These are phyloP conservation scores for Magnaporthiopsis poae DNA, from an alignment of 2,329 filamentous ascomycete species.

Conservation along the genomic window DNA sequence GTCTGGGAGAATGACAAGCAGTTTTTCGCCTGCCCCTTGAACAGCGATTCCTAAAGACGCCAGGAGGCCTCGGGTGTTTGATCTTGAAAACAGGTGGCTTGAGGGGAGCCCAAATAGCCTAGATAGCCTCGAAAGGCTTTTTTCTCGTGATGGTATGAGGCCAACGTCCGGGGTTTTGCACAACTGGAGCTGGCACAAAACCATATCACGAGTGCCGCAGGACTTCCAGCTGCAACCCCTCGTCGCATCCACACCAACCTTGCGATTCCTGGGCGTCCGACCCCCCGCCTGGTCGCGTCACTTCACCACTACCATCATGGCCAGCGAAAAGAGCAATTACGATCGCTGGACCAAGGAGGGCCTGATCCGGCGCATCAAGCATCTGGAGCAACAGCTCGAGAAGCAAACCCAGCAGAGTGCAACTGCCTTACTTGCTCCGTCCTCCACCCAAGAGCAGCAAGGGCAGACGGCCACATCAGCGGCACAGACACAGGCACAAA, in stretches of 20 bases:
- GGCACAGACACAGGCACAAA: not conserved
- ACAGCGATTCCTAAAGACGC: not conserved
- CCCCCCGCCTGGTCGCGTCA: not conserved
- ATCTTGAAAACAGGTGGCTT: not conserved
- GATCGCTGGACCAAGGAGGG: constrained; percentile 16
- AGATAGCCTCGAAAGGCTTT: not conserved
- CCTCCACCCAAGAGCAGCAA: not conserved
- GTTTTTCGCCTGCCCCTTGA: not conserved
- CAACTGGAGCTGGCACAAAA: not conserved
- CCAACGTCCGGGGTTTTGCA: not conserved
- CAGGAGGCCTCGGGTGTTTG: too few species aligned
- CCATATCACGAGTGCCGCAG: not conserved
- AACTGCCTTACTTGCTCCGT: not conserved
- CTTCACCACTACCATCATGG: constrained; percentile 1
- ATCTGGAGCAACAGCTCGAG: constrained; percentile 13
- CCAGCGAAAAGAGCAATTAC: constrained; percentile 9
- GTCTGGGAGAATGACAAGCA: not conserved
- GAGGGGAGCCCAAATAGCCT: not conserved
- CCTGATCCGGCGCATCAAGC: constrained; percentile 18
- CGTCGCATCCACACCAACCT: not conserved
- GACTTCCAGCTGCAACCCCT: not conserved
- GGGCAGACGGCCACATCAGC: not conserved
- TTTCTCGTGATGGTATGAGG: not conserved
- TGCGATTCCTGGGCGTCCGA: not conserved
- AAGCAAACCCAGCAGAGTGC: not conserved